Evolutionary conservation across 2,329 filamentous ascomycete species (phyloP).

Genomic region (Arthrobotrys sphaeroides): DNA sequence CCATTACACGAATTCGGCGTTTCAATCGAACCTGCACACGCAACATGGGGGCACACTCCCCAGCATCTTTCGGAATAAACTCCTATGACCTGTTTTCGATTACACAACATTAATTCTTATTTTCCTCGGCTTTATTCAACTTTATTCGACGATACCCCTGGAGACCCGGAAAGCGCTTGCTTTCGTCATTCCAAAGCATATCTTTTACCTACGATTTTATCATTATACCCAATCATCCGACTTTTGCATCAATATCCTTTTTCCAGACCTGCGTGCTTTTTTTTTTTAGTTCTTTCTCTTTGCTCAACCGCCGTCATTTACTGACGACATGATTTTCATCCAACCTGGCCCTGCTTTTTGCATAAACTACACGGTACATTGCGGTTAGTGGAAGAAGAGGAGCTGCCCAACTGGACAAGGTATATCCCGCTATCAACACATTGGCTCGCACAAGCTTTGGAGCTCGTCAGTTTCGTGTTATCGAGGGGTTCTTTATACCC

Average conservation of each 20-base stretch:
- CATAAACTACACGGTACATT: slow-evolving; percentile 14
- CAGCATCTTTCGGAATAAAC: slow-evolving; percentile 19
- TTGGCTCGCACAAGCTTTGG: slow-evolving; percentile 8
- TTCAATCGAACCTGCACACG: slow-evolving; percentile 27
- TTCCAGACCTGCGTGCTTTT: slow-evolving; percentile 12
- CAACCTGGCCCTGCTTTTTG: slow-evolving; percentile 10
- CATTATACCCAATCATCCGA: slow-evolving; percentile 28
- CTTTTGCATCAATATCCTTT: slow-evolving; percentile 13
- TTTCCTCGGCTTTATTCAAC: slow-evolving; percentile 33
- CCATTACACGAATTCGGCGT: slow-evolving; percentile 47
- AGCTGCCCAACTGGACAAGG: slow-evolving; percentile 23
- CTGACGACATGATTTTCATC: slow-evolving; percentile 47
- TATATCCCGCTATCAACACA: slow-evolving; percentile 31
- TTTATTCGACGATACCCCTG: slow-evolving; percentile 49
- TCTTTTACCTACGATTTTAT: slow-evolving; percentile 26
- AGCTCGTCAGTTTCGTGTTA: slow-evolving; percentile 41
- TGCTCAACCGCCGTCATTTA: background rate
- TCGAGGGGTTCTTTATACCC: slow-evolving; percentile 12
- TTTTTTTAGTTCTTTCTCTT: background rate
- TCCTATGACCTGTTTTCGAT: slow-evolving; percentile 49
- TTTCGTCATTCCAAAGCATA: slow-evolving; percentile 51
- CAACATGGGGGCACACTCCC: slow-evolving; percentile 28
- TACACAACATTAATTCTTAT: slow-evolving; percentile 53
- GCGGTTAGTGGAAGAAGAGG: slow-evolving; percentile 1
- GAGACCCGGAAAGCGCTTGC: slow-evolving; percentile 24